Evolutionary conservation across 495 filamentous ascomycete species (phyloP).

Genomic region (Aspergillus nanangensis): DNA sequence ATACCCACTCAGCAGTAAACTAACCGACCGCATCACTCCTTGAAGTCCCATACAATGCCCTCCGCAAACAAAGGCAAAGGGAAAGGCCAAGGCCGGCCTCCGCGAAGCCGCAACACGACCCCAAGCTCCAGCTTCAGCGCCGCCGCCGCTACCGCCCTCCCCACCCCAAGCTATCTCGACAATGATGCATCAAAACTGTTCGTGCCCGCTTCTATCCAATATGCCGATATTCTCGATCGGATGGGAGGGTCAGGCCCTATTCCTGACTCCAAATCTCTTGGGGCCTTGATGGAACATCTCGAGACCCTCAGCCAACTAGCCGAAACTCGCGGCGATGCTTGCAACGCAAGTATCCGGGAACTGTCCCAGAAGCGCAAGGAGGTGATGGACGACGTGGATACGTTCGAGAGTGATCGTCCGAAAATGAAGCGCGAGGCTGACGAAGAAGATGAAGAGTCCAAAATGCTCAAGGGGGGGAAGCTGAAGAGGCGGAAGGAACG

Average conservation of each 20-base stretch:
- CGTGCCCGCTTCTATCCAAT: conserved; percentile 52
- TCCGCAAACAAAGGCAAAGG: conserved; percentile 64
- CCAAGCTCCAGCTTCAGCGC: conserved; percentile 58
- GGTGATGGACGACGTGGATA: conserved; percentile 47
- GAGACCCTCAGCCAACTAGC: conserved; percentile 62
- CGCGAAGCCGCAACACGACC: conserved; percentile 82
- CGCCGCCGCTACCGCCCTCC: conserved; percentile 39
- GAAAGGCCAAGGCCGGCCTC: conserved; percentile 71
- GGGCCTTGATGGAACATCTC: conserved; percentile 62
- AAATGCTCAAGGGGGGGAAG: conserved; percentile 40
- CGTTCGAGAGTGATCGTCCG: conserved; percentile 36
- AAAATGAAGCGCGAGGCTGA: conserved; percentile 50
- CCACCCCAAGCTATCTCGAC: conserved; percentile 51
- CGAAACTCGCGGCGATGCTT: conserved; percentile 55
- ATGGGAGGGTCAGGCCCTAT: conserved; percentile 59
- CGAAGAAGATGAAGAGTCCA: conserved; percentile 50
- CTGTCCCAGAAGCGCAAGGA: conserved; percentile 61
- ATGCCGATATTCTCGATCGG: conserved; percentile 70
- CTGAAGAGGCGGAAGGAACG: conserved; percentile 50
- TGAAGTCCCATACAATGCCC: too few species aligned
- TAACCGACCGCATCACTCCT: too few species aligned
- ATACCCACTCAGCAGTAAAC: too few species aligned
- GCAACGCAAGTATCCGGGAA: conserved; percentile 70
- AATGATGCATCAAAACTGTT: conserved; percentile 62
- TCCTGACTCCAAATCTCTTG: conserved; percentile 70